Evolutionary conservation across 2,329 filamentous ascomycete species (phyloP).

Genomic region (Paradendryphiella salina): DNA sequence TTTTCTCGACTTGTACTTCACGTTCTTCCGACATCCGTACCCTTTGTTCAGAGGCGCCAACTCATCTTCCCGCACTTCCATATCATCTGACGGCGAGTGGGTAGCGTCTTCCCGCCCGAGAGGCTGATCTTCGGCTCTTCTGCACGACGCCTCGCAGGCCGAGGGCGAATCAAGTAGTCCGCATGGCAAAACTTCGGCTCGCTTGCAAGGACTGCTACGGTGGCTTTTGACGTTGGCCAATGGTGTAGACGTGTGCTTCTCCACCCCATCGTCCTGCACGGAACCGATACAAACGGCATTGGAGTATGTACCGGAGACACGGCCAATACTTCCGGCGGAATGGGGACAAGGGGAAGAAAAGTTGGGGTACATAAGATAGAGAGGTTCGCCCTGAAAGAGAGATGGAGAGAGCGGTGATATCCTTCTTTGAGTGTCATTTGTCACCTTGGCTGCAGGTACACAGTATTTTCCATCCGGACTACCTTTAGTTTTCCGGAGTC

Average conservation of each 20-base stretch:
- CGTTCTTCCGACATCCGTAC: neutral
- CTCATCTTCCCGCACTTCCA: neutral
- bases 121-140: conserved; percentile 14
- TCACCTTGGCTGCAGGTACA: neutral
- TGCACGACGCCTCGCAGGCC: conserved; percentile 3
- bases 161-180: conserved; percentile 10
- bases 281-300: neutral
- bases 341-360: neutral
- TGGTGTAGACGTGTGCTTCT: conserved; percentile 12
- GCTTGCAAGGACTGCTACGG: conserved; percentile 5
- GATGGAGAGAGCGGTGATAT: conserved; percentile 3
- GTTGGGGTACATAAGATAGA: conserved; percentile 7
- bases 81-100: conserved; percentile 11
- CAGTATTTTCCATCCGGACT: neutral
- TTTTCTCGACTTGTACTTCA: neutral
- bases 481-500: neutral
- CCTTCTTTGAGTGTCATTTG: conserved; percentile 1
- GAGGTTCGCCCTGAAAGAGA: neutral
- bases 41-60: neutral
- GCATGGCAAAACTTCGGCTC: conserved; percentile 27
- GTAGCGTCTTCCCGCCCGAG: neutral
- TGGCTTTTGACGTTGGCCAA: conserved; percentile 15
- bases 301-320: conserved; percentile 17
- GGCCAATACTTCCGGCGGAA: conserved; percentile 18
- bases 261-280: conserved; percentile 16